A percentile compares a stretch with the other conserved stretches of the same genome.
Evolutionary conservation across 192 early-diverging fungal genomes (phyloP).

Genomic region (Coemansia javaensis): DNA sequence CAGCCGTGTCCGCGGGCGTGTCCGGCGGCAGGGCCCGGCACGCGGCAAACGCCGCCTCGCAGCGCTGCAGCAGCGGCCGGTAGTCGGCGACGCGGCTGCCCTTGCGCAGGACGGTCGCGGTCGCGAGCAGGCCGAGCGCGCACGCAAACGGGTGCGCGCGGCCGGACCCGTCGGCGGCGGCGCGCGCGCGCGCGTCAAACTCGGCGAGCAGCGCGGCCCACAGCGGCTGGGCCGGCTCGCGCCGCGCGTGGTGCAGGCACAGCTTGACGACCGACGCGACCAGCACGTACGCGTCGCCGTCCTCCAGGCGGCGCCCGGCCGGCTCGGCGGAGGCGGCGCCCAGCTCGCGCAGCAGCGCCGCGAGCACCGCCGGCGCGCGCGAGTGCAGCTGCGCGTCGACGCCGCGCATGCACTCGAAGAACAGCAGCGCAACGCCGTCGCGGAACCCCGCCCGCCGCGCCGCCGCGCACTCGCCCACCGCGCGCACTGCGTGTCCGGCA

Average conservation of each 20-base stretch:
- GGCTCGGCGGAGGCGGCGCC: conserved; percentile 32
- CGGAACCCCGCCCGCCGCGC: conserved; percentile 49
- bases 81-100: conserved; percentile 40
- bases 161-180: background rate
- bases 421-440: conserved; percentile 75
- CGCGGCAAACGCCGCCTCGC: conserved; percentile 21
- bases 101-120: conserved; percentile 35
- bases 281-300: conserved; percentile 18
- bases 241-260: conserved; percentile 21
- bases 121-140: conserved; percentile 18
- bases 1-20: background rate
- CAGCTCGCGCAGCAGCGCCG: conserved; percentile 27
- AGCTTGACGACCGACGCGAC: conserved; percentile 31
- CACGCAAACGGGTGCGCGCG: conserved; percentile 14
- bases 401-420: conserved; percentile 78
- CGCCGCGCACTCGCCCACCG: conserved; percentile 19
- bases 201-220: conserved; percentile 30
- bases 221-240: conserved; percentile 22
- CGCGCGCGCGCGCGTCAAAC: conserved; percentile 20
- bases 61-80: conserved; percentile 25
- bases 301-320: conserved; percentile 11
- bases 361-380: conserved; percentile 39
- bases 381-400: conserved; percentile 59
- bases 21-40: background rate
- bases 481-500: conserved; percentile 58